phyloP scores from a whole-genome alignment of 306 rosid genomes.

The Pyrus betulifolia region DNA sequence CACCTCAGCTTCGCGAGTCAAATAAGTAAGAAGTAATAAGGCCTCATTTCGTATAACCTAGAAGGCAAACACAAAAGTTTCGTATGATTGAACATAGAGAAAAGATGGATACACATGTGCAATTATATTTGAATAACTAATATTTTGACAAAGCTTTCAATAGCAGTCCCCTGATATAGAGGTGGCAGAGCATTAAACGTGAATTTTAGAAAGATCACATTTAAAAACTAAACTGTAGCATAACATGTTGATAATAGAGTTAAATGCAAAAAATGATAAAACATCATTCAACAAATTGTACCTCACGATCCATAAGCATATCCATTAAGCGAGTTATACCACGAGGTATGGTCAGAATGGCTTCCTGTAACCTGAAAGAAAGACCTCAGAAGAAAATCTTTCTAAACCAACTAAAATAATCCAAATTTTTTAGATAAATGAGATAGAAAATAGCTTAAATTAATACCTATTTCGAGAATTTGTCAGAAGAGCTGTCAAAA shows the following conservation, averaged over 20 bases:
- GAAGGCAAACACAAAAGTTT: conserved; percentile 2
- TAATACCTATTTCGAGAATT: conserved; percentile 75
- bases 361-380: conserved; percentile 86
- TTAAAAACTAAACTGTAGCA: background rate
- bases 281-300: conserved; percentile 18
- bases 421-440: conserved; percentile 8
- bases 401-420: conserved; percentile 1
- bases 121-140: background rate
- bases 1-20: conserved; percentile 97
- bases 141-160: background rate
- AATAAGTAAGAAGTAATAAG: conserved; percentile 73
- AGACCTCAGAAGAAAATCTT: conserved; percentile 31
- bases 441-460: conserved; percentile 16
- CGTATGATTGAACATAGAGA: background rate
- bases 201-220: background rate
- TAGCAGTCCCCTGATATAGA: background rate
- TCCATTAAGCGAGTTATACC: conserved; percentile 94
- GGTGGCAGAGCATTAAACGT: background rate
- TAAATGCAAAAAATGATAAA: background rate
- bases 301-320: conserved; percentile 99
- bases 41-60: conserved; percentile 97
- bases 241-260: background rate
- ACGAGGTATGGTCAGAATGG: conserved; percentile 82
- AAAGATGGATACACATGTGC: background rate
- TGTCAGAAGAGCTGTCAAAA: conserved; percentile 83